Conservation (phyloP, 169 alveolate species). For the Plasmodium relictum region DNA sequence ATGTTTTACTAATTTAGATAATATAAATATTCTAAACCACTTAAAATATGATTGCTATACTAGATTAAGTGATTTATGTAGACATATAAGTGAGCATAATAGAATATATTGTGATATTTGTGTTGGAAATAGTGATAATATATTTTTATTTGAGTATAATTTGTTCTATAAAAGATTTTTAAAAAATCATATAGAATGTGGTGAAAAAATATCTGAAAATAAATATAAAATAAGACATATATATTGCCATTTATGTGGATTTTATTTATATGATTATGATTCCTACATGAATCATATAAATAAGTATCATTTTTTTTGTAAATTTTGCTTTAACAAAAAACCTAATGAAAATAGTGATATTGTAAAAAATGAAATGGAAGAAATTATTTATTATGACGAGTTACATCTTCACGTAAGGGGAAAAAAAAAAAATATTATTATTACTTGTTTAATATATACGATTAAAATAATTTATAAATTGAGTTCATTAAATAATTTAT, state of each 20-base stretch:
- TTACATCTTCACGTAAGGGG: constrained; percentile 49
- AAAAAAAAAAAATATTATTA: neutral
- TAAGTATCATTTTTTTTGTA: constrained; percentile 73
- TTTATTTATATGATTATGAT: constrained; percentile 72
- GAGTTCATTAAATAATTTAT: neutral
- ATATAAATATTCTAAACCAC: constrained; percentile 16
- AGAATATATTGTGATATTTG: constrained; percentile 76
- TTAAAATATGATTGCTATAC: constrained; percentile 50
- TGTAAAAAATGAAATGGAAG: constrained; percentile 34
- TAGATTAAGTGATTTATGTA: constrained; percentile 52
- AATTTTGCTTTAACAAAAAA: constrained; percentile 69
- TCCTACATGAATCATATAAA: constrained; percentile 62
- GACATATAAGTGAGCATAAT: constrained; percentile 60
- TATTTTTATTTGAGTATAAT: constrained; percentile 72
- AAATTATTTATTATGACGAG: constrained; percentile 59
- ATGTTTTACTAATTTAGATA: constrained; percentile 74
- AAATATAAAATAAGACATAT: constrained; percentile 75
- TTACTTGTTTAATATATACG: neutral
- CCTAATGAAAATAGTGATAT: constrained; percentile 19
- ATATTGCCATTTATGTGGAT: constrained; percentile 65
- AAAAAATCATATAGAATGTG: constrained; percentile 59
- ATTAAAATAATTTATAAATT: neutral
- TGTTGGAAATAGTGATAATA: constrained; percentile 71
- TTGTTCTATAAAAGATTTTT: constrained; percentile 47
- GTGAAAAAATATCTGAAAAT: constrained; percentile 49